Evolutionary conservation across 2,329 filamentous ascomycete species (phyloP).

Genomic region (Fusarium scirpi): DNA sequence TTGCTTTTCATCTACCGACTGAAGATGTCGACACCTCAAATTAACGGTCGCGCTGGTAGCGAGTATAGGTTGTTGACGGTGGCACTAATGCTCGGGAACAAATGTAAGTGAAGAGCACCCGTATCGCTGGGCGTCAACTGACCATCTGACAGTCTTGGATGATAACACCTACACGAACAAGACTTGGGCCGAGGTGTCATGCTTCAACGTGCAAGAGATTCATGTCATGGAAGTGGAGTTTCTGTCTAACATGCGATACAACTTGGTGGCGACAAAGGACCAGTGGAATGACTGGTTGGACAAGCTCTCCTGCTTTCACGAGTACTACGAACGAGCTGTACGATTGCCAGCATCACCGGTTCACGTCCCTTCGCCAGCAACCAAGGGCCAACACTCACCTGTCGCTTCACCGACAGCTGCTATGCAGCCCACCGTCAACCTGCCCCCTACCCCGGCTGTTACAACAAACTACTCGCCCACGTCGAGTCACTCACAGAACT

Average conservation of each 20-base stretch:
- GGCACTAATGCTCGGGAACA: slow-evolving; percentile 97
- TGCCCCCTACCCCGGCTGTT: slow-evolving; percentile 51
- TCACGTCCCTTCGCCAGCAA: slow-evolving; percentile 56
- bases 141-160: slow-evolving; percentile 76
- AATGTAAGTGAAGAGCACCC: slow-evolving; percentile 71
- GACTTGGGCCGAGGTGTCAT: slow-evolving; percentile 98
- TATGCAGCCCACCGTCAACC: slow-evolving; percentile 48
- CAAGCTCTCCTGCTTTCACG: slow-evolving; percentile 83
- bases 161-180: slow-evolving; percentile 99
- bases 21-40: slow-evolving; percentile 88
- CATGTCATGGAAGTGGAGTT: slow-evolving; percentile 99
- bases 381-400: slow-evolving; percentile 58
- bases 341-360: slow-evolving; percentile 57
- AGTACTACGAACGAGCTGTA: slow-evolving; percentile 81
- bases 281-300: slow-evolving; percentile 91
- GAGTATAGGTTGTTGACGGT: slow-evolving; percentile 94
- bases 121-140: slow-evolving; percentile 30
- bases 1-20: slow-evolving; percentile 92
- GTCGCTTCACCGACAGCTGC: slow-evolving; percentile 61
- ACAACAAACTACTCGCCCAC: slow-evolving; percentile 56
- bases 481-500: slow-evolving; percentile 53
- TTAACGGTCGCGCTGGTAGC: slow-evolving; percentile 92
- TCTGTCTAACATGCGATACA: slow-evolving; percentile 97
- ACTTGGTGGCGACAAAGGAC: slow-evolving; percentile 84
- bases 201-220: slow-evolving; percentile 92